A percentile compares a stretch with the other conserved stretches of the same genome.
phyloP scores from a whole-genome alignment of 2,329 filamentous ascomycete species.

The Gyromitra esculenta region DNA sequence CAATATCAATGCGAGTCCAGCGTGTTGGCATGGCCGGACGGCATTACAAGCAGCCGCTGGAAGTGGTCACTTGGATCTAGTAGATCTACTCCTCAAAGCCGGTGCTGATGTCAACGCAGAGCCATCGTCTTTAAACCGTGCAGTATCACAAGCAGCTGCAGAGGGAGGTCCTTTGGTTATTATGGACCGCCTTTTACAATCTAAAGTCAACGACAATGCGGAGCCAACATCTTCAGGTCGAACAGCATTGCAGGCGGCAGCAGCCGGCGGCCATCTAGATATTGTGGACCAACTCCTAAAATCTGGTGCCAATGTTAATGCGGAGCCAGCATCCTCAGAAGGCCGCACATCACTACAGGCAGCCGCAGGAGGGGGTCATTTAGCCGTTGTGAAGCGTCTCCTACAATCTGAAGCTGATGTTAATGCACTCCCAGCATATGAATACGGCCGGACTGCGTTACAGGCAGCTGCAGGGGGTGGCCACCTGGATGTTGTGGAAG shows the following conservation, averaged over 20 bases:
- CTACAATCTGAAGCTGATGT: constrained; percentile 19
- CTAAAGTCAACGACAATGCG: constrained; percentile 36
- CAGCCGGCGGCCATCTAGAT: not conserved
- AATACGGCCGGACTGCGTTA: constrained; percentile 49
- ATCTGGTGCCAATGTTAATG: not conserved
- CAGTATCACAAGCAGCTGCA: constrained; percentile 2
- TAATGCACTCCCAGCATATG: not conserved
- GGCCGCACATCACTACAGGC: constrained; percentile 44
- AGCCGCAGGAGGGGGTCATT: constrained; percentile 41
- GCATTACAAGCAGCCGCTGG: constrained; percentile 31
- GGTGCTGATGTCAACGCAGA: not conserved
- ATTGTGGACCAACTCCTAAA: constrained; percentile 8
- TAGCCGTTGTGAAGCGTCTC: constrained; percentile 39
- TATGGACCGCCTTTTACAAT: constrained; percentile 16
- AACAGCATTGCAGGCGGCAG: constrained; percentile 15
- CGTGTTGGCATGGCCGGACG: constrained; percentile 37
- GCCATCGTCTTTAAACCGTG: not conserved
- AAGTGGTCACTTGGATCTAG: constrained; percentile 36
- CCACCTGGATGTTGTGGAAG: constrained; percentile 57
- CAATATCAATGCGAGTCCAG: constrained; percentile 58
- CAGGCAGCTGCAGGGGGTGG: constrained; percentile 52
- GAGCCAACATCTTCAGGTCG: not conserved
- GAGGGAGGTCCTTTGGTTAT: not conserved
- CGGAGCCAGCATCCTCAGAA: not conserved
- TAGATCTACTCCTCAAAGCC: constrained; percentile 43